phyloP scores from a whole-genome alignment of 129 eudicot species.

The Flaveria robusta region DNA sequence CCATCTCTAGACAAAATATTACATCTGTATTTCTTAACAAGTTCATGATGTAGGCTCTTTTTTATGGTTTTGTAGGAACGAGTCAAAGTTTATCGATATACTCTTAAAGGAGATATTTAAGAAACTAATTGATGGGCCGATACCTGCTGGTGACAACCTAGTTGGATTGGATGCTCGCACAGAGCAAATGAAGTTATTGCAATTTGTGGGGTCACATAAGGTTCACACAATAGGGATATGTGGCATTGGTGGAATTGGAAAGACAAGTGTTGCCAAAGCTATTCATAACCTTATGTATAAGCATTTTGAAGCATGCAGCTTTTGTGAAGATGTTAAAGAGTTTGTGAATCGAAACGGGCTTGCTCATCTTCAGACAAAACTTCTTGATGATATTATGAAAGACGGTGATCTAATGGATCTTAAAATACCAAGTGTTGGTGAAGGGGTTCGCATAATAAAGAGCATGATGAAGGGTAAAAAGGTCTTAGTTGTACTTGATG shows the following conservation, averaged over 20 bases:
- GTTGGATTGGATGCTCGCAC: slow-evolving; percentile 40
- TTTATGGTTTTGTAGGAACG: slow-evolving; percentile 25
- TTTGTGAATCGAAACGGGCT: slow-evolving; percentile 22
- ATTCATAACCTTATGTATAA: slow-evolving; percentile 35
- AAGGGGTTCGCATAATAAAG: slow-evolving; percentile 23
- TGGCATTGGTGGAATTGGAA: slow-evolving; percentile 41
- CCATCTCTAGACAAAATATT: background rate
- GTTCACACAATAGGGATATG: slow-evolving; percentile 38
- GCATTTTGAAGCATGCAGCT: slow-evolving; percentile 37
- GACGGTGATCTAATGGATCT: background rate
- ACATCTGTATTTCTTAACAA: slow-evolving; percentile 11
- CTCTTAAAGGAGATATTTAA: slow-evolving; percentile 34
- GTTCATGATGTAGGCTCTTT: slow-evolving; percentile 10
- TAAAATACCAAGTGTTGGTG: slow-evolving; percentile 18
- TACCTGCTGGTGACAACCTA: slow-evolving; percentile 25
- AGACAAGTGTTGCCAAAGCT: slow-evolving; percentile 37
- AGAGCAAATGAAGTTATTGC: slow-evolving; percentile 30
- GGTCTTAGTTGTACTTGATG: slow-evolving; percentile 37
- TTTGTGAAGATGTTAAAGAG: slow-evolving; percentile 34
- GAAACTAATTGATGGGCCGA: slow-evolving; percentile 35
- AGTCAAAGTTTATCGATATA: slow-evolving; percentile 33
- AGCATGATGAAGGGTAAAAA: slow-evolving; percentile 24
- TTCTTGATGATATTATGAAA: slow-evolving; percentile 30
- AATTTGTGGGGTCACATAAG: slow-evolving; percentile 23
- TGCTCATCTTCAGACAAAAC: slow-evolving; percentile 34